Base-by-base conservation (phyloP, 768 basidiomycete genomes). In the Psilocybe cyanescens region DNA sequence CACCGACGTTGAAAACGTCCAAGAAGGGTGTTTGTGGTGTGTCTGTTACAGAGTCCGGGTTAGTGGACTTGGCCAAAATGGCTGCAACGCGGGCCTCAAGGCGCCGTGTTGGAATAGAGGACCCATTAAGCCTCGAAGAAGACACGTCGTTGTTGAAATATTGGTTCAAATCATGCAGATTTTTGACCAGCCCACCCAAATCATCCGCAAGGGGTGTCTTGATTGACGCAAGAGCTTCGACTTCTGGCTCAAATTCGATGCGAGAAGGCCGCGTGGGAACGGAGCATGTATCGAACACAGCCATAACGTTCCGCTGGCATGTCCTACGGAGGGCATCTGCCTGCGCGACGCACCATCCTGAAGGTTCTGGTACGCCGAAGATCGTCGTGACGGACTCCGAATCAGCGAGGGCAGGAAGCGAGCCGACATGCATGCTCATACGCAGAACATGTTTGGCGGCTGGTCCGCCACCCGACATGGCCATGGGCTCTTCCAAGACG, bases 401-500 rank as follows among this genome's bases (percentile, higher is more conserved):
- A 46, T 81, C 77, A 28, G 66, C 50, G 16, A 60, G 44, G 11
- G 77, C 70, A 30, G 77, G 71, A 35, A 75, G 73, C 6, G 72
- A 65, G 30, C 81, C 83, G 24, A 82, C 71, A 64, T 91, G 88
- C 86, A 95, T 89, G 73, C 94, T 95, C 92, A 96, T 94, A 5
- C 93, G 86, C 24, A 96, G 80, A n/a, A 95, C 91, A 65, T 94
- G 90, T 61, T 90, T 90, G 0, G 93, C 92, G 0, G 89, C 83
- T 50, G 86, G 87, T 24, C 91, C 90, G 19, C 89, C 88, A 46
- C 88, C 86, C 1, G 86, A 86, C 76, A 95, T 89, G 17, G 83
- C 85, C 74, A 92, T 86, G 0, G 95, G 95, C 67, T 95, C 91
- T 67, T 97, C 95, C 5, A 98, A 82, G n/a, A 98, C 94, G 51